Conservation (phyloP, 148 eudicot genomes). For the Cornus suecica region DNA sequence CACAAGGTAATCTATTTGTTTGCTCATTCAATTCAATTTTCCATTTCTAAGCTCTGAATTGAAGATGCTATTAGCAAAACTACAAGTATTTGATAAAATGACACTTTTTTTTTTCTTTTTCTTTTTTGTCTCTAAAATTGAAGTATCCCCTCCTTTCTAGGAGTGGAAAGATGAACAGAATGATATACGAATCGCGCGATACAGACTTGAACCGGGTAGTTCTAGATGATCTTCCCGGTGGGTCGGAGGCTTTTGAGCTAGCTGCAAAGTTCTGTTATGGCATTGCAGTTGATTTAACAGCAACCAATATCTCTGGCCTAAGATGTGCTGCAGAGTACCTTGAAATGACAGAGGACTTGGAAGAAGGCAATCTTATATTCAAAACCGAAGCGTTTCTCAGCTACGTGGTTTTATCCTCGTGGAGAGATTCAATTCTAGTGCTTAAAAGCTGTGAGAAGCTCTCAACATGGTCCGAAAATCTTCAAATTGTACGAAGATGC, state of each 20-base stretch:
- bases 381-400: slow-evolving; percentile 94
- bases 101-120: not conserved
- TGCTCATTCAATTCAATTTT: not conserved
- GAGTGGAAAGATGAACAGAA: slow-evolving; percentile 84
- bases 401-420: slow-evolving; percentile 89
- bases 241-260: slow-evolving; percentile 77
- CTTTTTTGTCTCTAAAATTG: not conserved
- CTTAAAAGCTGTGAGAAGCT: slow-evolving; percentile 83
- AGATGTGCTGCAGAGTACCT: slow-evolving; percentile 90
- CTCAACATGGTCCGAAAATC: slow-evolving; percentile 97
- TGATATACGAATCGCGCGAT: slow-evolving; percentile 65
- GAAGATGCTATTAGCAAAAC: not conserved
- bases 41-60: not conserved
- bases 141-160: slow-evolving; percentile 84
- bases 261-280: slow-evolving; percentile 98
- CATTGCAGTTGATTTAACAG: slow-evolving; percentile 82
- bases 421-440: slow-evolving; percentile 91
- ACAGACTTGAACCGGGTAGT: slow-evolving; percentile 47
- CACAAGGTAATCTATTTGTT: slow-evolving; percentile 60
- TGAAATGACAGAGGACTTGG: slow-evolving; percentile 96
- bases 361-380: slow-evolving; percentile 97
- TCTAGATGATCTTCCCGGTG: slow-evolving; percentile 82
- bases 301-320: slow-evolving; percentile 84
- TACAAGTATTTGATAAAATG: not conserved
- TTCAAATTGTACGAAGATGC: slow-evolving; percentile 90